Evolutionary conservation across 2,329 filamentous ascomycete species (phyloP), one percentile per base, ranked within the genome.

Genomic region (Fusarium sp.): DNA sequence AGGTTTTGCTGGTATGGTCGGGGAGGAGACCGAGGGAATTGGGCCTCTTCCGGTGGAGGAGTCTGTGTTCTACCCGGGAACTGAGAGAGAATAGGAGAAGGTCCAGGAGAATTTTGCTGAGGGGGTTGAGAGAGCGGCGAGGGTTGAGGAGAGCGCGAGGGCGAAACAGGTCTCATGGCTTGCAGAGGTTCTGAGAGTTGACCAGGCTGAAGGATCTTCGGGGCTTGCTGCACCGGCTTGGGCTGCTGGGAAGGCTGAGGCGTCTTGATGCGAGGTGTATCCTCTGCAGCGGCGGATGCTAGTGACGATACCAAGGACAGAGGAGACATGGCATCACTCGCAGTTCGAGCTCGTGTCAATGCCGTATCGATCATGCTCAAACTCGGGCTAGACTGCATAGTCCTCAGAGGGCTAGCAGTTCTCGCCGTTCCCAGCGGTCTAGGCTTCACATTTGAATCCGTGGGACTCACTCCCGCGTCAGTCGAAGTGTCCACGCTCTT

Each of bases 341-440:
- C 54, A 11, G 68, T 74, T n/a, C 71, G 56, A 20, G 65, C 55
- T 39, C 71, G 58, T 0, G 62, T 72, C 10, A 63, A 48, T 11
- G 69, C 63, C 11, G 57, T 52, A 14, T 72, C 72, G 6, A 69
- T 61, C 35, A 67, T 43, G 17, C 67, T 71, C 40, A 67, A 29
- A 11, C 67, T 72, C 2, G 71, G 71, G 33, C 71, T 73, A 7
- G 67, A 70, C 42, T 73, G 69, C 71, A 73, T 74, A 2, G 71
- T 57, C 9, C 70, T 60, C 18, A 74, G 17, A 29, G 72, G 70
- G 14, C 72, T 74, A 1, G 70, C 72, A 2, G 71, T 74, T 33
- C 72, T 71, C n/a, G 66, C 3, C 1, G 45, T 59, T 8, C 58
- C 67, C 9, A 73, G 39, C 2, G 53, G 50, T 25, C 54, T 64